Evolutionary conservation across 2,329 filamentous ascomycete species (phyloP), one percentile per base, ranked within the genome.

Genomic region (Claviceps arundinis): DNA sequence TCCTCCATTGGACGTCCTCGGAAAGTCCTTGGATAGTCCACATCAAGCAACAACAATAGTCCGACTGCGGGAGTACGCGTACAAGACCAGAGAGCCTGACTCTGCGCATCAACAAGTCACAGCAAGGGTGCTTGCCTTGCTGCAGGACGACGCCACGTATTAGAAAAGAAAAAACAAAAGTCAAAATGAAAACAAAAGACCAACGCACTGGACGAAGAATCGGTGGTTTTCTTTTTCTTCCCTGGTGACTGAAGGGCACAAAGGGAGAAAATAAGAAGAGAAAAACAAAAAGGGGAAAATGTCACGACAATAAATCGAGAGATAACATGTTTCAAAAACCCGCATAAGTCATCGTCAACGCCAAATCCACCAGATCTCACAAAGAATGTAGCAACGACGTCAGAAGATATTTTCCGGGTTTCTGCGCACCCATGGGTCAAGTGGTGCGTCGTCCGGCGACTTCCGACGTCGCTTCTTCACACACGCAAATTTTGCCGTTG

Each of bases 321-420:
- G 8, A 47, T 42, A 42, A 48, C 5, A 47, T 51, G 44, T 37
- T 51, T 17, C 19, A 30, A 30, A 47, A 37, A 47, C 44, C 54
- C 52, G 61, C 62, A 65, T 61, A 65, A 61, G 62, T 61, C 62
- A 58, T 64, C 59, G 61, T 60, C 62, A 66, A 75, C 70, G 70
- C 72, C 71, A 61, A 63, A 70, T 68, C 67, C 65, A 65, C 66
- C 62, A 61, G 64, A 59, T 59, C 65, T 68, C 66, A 65, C 65
- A 67, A 60, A 61, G 65, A 69, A 65, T 67, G 68, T 65, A 62
- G 59, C 59, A 55, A 58, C 61, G 58, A 60, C 26, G 26, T 58
- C 56, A 56, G 52, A 49, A 56, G 55, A 58, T 48, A 55, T 56
- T 58, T 58, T 7, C 57, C 58, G 58, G 62, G 56, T 58, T 56